Base-by-base conservation (phyloP, 2,329 filamentous ascomycete genomes). In the Monilinia laxa region DNA sequence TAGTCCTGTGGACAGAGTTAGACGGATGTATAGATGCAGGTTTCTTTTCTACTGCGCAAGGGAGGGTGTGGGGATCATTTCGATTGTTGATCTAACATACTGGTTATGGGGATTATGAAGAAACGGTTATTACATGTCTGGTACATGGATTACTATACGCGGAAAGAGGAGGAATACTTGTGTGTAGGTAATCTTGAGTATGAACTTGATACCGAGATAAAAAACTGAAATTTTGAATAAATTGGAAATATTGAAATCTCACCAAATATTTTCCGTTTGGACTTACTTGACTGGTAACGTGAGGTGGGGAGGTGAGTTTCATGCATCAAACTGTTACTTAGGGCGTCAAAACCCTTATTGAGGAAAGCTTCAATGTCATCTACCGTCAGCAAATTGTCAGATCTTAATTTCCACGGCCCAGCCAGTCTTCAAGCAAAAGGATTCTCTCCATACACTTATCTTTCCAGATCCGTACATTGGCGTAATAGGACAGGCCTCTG, bases 181-280 rank as follows among this genome's bases (percentile, higher is more conserved):
- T 18, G 45, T 60, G 58, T 62, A 62, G 58, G 58, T 52, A 51
- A 51, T 62, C 58, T 62, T 62, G 58, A 49, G 35, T 42, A 51
- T 25, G 31, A 38, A 25, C 58, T 49, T 62, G 45, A 62, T 62
- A 40, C 58, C 58, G 58, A 51, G 58, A 62, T 35, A 62, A 38
- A 51, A 51, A 20, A 49, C 2, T 51, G 45, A 62, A 38, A 52
- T 51, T 38, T 12, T 4, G 51, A 51, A 60, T 38, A 51, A 60
- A 47, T 49, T 49, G 42, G 51, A 60, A 62, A 51, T 20, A 35
- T 51, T 23, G 31, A 31, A 62, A 62, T 51, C 10, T 3, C 25
- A 20, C 25, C 35, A 49, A 60, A 14, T 25, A 45, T 38, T 25
- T 49, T 25, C 20, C 20, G 9, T 35, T 51, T n/a, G n/a, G 38